Percentiles rank a stretch among this genome's conserved stretches.
These are phyloP conservation scores for Tritrichomonas musculus DNA, from an alignment of 208 protist genomes.

Conservation along the genomic window DNA sequence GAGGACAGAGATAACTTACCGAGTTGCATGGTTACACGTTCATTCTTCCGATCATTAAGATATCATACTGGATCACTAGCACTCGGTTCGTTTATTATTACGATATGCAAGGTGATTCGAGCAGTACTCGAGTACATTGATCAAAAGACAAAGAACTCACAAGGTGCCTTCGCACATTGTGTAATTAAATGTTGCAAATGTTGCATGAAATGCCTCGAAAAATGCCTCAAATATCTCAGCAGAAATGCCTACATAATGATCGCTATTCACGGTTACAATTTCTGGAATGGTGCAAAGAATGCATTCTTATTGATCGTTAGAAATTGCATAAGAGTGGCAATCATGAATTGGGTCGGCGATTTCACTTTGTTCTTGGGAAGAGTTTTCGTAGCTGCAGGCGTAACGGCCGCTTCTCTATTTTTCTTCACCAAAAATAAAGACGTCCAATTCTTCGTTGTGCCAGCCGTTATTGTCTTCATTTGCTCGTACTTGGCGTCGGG, in stretches of 20 bases:
- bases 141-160: neutral
- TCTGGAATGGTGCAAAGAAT: neutral
- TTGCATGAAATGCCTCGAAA: constrained; percentile 12
- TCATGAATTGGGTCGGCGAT: constrained; percentile 11
- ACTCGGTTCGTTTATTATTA: neutral
- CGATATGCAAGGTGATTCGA: neutral
- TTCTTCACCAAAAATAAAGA: neutral
- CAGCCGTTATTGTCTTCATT: neutral
- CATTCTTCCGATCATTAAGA: neutral
- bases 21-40: neutral
- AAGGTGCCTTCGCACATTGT: neutral
- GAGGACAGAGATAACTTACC: neutral
- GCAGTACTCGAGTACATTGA: neutral
- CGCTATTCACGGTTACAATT: neutral
- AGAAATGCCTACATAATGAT: neutral
- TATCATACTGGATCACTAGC: neutral
- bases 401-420: neutral
- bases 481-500: neutral
- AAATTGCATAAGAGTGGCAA: neutral
- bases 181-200: neutral
- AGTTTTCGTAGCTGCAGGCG: neutral
- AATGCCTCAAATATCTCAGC: constrained; percentile 14
- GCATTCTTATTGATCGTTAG: neutral
- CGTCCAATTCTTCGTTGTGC: neutral
- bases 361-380: neutral